Evolutionary conservation across 495 filamentous ascomycete species (phyloP).

Genomic region (Diplogelasinospora grovesii): DNA sequence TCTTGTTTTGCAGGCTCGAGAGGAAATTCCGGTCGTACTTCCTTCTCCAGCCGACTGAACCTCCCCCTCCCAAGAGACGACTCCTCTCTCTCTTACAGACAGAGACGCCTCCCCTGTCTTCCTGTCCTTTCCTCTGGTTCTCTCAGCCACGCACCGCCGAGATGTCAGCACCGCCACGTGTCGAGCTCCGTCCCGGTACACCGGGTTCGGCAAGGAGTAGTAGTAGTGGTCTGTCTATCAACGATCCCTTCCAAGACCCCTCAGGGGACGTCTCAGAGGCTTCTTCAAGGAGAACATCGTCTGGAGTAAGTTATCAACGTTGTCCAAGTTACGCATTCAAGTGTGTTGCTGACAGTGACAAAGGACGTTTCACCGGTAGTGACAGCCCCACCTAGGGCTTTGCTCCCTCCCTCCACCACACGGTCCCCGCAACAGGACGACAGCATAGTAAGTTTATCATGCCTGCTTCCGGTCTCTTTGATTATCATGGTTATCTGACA

Average conservation of each 20-base stretch:
- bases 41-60: too few relatives aligned
- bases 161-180: not conserved
- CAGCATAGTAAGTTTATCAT: constrained; percentile 7
- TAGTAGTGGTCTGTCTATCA: not conserved
- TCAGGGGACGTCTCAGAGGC: constrained; percentile 15
- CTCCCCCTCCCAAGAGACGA: too few relatives aligned
- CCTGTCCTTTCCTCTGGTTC: too few relatives aligned
- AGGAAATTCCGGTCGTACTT: too few relatives aligned
- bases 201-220: constrained; percentile 4
- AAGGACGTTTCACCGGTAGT: constrained; percentile 5
- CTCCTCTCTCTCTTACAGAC: too few relatives aligned
- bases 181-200: constrained; percentile 3
- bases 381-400: not conserved
- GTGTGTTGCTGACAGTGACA: constrained; percentile 3
- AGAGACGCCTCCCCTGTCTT: too few relatives aligned
- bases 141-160: not conserved
- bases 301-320: constrained; percentile 1
- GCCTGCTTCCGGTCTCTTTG: not conserved
- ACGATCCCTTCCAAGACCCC: constrained; percentile 23
- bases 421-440: not conserved
- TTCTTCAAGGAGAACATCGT: constrained; percentile 15
- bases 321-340: too few relatives aligned
- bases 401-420: not conserved
- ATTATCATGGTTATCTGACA: not conserved
- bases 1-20: too few relatives aligned